These are phyloP conservation scores for Ceratocystis ficicola DNA, from an alignment of 2,329 filamentous ascomycete species.

Conservation along the genomic window DNA sequence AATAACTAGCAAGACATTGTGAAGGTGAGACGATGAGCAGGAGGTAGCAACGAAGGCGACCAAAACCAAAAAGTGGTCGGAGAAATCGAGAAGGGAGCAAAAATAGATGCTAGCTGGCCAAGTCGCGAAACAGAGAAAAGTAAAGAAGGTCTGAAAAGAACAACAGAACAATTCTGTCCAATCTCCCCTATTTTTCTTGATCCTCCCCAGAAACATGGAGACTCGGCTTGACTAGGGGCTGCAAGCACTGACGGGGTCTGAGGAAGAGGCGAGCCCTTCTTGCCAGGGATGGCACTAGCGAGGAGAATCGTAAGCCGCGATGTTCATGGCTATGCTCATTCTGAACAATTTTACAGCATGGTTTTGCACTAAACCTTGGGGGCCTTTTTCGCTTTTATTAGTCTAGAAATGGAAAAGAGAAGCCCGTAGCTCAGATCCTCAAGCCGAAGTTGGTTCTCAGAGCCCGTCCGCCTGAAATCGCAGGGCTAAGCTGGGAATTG, in stretches of 20 bases:
- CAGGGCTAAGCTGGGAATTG: not conserved
- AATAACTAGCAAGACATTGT: not conserved
- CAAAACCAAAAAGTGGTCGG: not conserved
- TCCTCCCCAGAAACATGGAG: not conserved
- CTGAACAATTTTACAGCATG: not conserved
- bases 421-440: not conserved
- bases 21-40: slow-evolving; percentile 1
- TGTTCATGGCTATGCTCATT: not conserved
- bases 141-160: slow-evolving; percentile 10
- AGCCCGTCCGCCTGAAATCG: too few species aligned
- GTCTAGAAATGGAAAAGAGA: not conserved
- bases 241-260: slow-evolving; percentile 9
- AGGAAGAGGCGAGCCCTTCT: slow-evolving; percentile 8
- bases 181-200: slow-evolving; percentile 8
- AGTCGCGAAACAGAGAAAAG: slow-evolving; percentile 9
- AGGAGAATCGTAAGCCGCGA: not conserved
- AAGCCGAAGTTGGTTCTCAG: not conserved
- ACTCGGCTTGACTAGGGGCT: not conserved
- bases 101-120: slow-evolving; percentile 11
- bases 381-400: not conserved
- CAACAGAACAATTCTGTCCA: slow-evolving; percentile 6
- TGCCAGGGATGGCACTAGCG: slow-evolving; percentile 1
- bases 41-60: not conserved
- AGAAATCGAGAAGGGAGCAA: slow-evolving; percentile 3
- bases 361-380: not conserved